phyloP scores from a whole-genome alignment of 441 rosid species.

The Bocquillonia castaneifolia region DNA sequence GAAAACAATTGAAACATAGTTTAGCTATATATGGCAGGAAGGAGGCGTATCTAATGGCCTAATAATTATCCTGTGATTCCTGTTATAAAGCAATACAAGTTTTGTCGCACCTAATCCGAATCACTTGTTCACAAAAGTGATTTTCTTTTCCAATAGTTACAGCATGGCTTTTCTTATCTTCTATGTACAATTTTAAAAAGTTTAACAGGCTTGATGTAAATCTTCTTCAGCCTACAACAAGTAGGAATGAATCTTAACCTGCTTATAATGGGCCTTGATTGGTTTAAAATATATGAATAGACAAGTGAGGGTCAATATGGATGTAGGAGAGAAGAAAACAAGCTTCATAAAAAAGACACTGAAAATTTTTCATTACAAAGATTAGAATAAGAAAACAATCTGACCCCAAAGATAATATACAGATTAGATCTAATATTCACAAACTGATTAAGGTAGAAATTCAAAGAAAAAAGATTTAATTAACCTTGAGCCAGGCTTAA shows the following conservation, averaged over 20 bases:
- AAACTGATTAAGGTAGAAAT: too few species aligned
- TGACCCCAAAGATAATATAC: neutral
- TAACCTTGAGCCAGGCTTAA: too few species aligned
- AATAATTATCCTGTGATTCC: too few species aligned
- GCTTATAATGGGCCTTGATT: too few species aligned
- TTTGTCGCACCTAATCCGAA: neutral
- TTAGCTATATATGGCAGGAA: constrained; percentile 12
- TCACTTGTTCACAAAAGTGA: constrained; percentile 1
- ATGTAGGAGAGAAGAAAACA: neutral
- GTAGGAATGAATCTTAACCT: neutral
- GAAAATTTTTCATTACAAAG: neutral
- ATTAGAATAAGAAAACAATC: neutral
- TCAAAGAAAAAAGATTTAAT: too few species aligned
- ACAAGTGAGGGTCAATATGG: neutral
- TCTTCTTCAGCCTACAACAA: neutral
- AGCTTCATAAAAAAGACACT: neutral
- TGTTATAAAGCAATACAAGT: too few species aligned
- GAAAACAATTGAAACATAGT: constrained; percentile 1
- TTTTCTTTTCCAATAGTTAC: neutral
- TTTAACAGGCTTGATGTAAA: neutral
- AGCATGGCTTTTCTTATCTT: too few species aligned
- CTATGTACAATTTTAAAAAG: too few species aligned
- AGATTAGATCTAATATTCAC: too few species aligned
- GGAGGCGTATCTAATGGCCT: constrained; percentile 5
- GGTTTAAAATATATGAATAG: neutral